Evolutionary conservation across 495 filamentous ascomycete species (phyloP).

Genomic region (Chaetomium cochliodes): DNA sequence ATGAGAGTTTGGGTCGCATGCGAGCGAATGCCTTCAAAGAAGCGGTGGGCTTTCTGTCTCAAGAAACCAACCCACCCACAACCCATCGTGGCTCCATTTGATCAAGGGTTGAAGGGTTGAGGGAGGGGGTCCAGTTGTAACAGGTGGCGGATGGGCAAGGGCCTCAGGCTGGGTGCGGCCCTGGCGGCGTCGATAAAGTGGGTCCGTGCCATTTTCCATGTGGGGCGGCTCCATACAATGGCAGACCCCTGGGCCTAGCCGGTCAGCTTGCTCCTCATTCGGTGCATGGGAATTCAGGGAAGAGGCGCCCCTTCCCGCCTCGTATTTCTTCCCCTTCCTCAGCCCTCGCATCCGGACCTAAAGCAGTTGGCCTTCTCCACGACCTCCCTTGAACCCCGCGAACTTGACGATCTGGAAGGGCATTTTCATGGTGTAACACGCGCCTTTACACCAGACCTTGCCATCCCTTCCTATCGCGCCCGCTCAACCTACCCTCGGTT

Average conservation of each 20-base stretch:
- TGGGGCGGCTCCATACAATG: conserved; percentile 11
- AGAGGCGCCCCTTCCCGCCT: conserved; percentile 30
- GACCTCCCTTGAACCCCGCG: conserved; percentile 4
- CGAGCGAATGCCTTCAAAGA: not conserved
- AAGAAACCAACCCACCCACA: not conserved
- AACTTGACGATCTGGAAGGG: not conserved
- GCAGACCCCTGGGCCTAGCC: conserved; percentile 10
- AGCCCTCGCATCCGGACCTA: conserved; percentile 14
- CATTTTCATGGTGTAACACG: conserved; percentile 8
- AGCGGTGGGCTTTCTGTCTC: conserved; percentile 9
- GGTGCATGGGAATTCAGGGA: conserved; percentile 22
- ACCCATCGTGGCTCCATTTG: conserved; percentile 26
- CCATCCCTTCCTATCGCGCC: conserved; percentile 17
- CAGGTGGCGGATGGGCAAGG: conserved; percentile 10
- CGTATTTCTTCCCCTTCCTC: conserved; percentile 27
- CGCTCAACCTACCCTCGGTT: not conserved
- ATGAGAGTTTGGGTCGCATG: not conserved
- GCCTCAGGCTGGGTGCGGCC: conserved; percentile 8
- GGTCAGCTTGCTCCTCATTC: conserved; percentile 21
- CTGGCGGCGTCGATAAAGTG: conserved; percentile 7
- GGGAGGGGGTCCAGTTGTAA: not conserved
- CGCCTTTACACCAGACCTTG: not conserved
- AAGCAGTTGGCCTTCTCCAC: conserved; percentile 2
- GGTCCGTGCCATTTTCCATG: conserved; percentile 3
- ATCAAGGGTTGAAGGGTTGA: conserved; percentile 9